Evolutionary conservation across 2,329 filamentous ascomycete genomes (phyloP), one percentile per base, ranked within the genome.

Genomic region (Hypoxylon sp.): DNA sequence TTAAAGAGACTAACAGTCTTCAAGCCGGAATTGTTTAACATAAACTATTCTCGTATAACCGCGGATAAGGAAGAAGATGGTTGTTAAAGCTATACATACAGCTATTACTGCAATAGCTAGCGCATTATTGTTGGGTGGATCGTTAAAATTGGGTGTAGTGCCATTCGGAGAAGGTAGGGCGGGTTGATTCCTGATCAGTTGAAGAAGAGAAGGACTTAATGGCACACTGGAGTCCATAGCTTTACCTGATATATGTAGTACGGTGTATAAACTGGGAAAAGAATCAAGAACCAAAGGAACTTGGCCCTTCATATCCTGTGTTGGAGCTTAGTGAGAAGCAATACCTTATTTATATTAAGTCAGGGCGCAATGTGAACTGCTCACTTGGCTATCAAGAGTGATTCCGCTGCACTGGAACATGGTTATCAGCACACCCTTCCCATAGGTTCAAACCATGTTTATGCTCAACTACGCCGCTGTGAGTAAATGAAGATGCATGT

Each of bases 1-100:
- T 14, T 37, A 2, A 46, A 6, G 14, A 20, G 1, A 61, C 74
- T 69, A 62, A 76, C 73, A 72, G 35, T 76, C 74, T 62, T 73
- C 72, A 6, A 74, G 35, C 1, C 51, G 53, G 27, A 69, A 5
- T 33, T 67, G 64, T 40, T 65, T 70, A 0, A 68, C 10, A 17
- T 48, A 62, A 11, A 65, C 48, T n/a, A 73, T 22, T 13, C 70
- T 72, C 22, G 61, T 61, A 42, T 72, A 73, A 0, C 56, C 50
- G 17, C 72, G 66, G 1, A 71, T 14, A 1, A 44, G 13, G 11
- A 58, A 14, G 2, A 58, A 42, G 6, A 50, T 1, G 2, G 53
- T n/a, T n/a, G 59, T 40, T 1, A 65, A 11, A 10, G 50, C 11
- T 5, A 69, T 8, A 22, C 68, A 71, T 3, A 70, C 3, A 6